Evolutionary conservation across 1,284 basidiomycete genomes (phyloP), one percentile per base, ranked within the genome.

Genomic region (Rhodotorula sp.): DNA sequence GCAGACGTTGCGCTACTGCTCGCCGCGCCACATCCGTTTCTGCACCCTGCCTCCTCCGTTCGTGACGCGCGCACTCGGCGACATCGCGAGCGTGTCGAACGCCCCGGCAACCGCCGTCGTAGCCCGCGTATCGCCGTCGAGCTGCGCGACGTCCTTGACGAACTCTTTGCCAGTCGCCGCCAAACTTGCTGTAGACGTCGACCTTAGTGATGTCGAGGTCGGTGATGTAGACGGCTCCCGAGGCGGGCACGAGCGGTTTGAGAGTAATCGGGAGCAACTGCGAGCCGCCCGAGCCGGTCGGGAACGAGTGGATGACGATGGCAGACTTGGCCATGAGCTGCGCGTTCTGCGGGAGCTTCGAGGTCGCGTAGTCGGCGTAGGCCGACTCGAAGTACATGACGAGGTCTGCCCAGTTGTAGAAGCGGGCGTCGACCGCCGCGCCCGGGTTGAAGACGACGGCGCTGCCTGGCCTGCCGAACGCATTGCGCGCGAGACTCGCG

Each of bases 221-320:
- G 11, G 64, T 53, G 39, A 65, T 7, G 51, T 48, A 59, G 15
- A 59, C 24, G 13, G 39, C 58, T 24, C 36, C 62, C 27, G 36
- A 59, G 29, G 20, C 24, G 39, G 49, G 49, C 1, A 61, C 36
- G 29, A 69, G 22, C n/a, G 55, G 48, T 8, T 13, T 24, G 4
- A 65, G n/a, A 6, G 59, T 39, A 3, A 20, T 2, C 10, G 34
- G 4, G 51, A 68, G 63, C 6, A 39, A 19, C 30, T 20, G 3
- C n/a, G 56, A 30, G 19, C 44, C 47, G 7, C 57, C n/a, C 20
- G 27, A 19, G 24, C 54, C 34, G 30, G 24, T 24, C 11, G 59
- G 53, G 54, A 64, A 61, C 29, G 49, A 32, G 55, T 68, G 67
- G 20, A 64, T 46, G 62, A 68, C 65, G 59, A 68, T 57, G 55